Conservation (phyloP, 305 asterid genomes). For the Nicotiana rustica region DNA sequence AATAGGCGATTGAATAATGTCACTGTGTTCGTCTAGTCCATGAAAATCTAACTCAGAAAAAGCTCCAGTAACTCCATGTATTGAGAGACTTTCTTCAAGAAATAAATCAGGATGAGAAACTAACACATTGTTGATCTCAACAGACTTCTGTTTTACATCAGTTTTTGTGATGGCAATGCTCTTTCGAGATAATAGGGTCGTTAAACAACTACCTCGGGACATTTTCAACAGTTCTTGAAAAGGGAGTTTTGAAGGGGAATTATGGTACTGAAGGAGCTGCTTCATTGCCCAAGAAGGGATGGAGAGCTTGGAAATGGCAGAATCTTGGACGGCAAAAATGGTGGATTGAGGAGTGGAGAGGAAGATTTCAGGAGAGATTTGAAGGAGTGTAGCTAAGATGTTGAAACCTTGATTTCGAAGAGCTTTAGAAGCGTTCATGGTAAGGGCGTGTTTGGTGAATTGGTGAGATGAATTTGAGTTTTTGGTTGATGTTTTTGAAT, state of each 20-base stretch:
- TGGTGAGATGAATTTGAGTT: conserved; percentile 32
- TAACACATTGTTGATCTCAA: conserved; percentile 61
- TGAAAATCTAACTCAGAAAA: conserved; percentile 42
- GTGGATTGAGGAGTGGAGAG: conserved; percentile 60
- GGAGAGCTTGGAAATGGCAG: conserved; percentile 62
- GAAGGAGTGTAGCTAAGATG: conserved; percentile 72
- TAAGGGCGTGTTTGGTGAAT: conserved; percentile 35
- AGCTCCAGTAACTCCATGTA: conserved; percentile 65
- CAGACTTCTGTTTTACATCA: conserved; percentile 40
- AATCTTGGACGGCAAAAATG: conserved; percentile 72
- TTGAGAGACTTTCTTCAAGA: conserved; percentile 56
- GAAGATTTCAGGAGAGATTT: conserved; percentile 78
- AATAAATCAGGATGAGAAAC: conserved; percentile 72
- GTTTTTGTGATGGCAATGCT: conserved; percentile 50
- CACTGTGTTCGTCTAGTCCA: conserved; percentile 31
- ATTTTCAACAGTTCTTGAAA: conserved; percentile 52
- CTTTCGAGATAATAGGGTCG: conserved; percentile 48
- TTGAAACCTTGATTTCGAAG: conserved; percentile 70
- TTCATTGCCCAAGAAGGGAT: conserved; percentile 62
- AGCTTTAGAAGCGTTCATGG: conserved; percentile 65
- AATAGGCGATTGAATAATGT: conserved; percentile 39
- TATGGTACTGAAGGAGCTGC: conserved; percentile 68
- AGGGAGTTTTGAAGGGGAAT: conserved; percentile 56
- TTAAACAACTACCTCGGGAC: conserved; percentile 58
- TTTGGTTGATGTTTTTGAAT: conserved; percentile 36